Evolutionary conservation across 805 yeast species (phyloP).

Genomic region (Ogataea dorogensis): DNA sequence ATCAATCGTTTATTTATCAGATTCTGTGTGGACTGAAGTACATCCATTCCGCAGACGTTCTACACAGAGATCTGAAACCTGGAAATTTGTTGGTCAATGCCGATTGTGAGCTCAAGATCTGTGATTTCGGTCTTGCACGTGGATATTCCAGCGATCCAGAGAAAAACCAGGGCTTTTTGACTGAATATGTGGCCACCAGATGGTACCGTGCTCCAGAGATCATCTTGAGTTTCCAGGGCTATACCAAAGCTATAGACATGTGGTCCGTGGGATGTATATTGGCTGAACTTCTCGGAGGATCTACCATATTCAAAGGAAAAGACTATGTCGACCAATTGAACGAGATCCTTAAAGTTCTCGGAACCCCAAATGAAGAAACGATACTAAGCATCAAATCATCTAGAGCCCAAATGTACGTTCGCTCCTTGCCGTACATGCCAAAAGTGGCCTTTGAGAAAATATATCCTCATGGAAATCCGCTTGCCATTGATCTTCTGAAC

Average conservation of each 20-base stretch:
- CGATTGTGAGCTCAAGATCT: slow-evolving; percentile 92
- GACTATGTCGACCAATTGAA: slow-evolving; percentile 95
- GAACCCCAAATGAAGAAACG: slow-evolving; percentile 84
- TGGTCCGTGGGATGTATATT: slow-evolving; percentile 98
- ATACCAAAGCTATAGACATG: slow-evolving; percentile 93
- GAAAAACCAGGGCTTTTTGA: slow-evolving; percentile 87
- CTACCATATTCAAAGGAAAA: slow-evolving; percentile 90
- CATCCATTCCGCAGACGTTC: slow-evolving; percentile 92
- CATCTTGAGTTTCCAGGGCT: slow-evolving; percentile 90
- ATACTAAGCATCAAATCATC: slow-evolving; percentile 71
- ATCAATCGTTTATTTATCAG: slow-evolving; percentile 90
- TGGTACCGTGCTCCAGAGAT: slow-evolving; percentile 99
- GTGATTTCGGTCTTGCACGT: slow-evolving; percentile 95
- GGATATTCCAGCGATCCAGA: slow-evolving; percentile 82
- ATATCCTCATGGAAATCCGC: slow-evolving; percentile 84
- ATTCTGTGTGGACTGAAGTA: slow-evolving; percentile 90
- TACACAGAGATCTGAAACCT: slow-evolving; percentile 94
- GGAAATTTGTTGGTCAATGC: slow-evolving; percentile 91
- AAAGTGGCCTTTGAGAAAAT: slow-evolving; percentile 67
- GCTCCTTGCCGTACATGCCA: slow-evolving; percentile 80
- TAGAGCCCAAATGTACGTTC: slow-evolving; percentile 89
- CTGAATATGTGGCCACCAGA: slow-evolving; percentile 97
- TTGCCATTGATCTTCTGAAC: slow-evolving; percentile 77
- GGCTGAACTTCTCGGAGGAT: slow-evolving; percentile 89
- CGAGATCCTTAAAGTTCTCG: slow-evolving; percentile 80